Base-by-base conservation (phyloP, 306 rosid genomes). In the Trifolium dubium region DNA sequence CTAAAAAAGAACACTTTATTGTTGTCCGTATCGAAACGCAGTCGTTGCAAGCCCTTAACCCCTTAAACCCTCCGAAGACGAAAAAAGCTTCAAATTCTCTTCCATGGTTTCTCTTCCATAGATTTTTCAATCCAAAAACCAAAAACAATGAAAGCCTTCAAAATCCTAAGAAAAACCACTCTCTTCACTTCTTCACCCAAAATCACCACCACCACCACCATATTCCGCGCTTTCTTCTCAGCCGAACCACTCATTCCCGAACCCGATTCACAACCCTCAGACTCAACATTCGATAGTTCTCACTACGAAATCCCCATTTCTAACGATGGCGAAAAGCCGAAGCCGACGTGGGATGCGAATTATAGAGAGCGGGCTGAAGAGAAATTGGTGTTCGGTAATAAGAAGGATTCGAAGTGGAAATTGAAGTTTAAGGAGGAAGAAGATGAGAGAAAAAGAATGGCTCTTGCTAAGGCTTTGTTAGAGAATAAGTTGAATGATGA, bases 381-480 rank as follows among this genome's bases (percentile, higher is more conserved):
- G 23, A 23, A 23, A 12, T 49, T 76, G 60, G 47, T 93, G 1
- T 85, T 81, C 32, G 86, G 89, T 28, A 74, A 73, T 8, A 75
- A 81, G 8, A 19, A 69, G 6, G 49, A 74, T 17, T 83, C 80
- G 5, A 75, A 81, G 73, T 85, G 83, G 29, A 89, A 80, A 41
- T 50, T 85, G 79, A 74, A 59, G 41, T 4, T 80, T 44, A 86
- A 81, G 72, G 86, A 88, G 40, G 90, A 83, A 66, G 97, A 85
- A 23, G 74, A 76, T 0, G 96, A 89, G 81, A 72, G 74, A 19
- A 82, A 76, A 75, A 76, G 88, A 19, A 83, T 88, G 66, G 43
- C 46, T 40, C 94, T 94, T 28, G 97, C 96, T 3, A 89, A 87
- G 91, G 90, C 81, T 12, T 83, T 94, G 60, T 89, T 94, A 0